Conservation (phyloP, 2,329 filamentous ascomycete species). For the Helicocarpus griseus region DNA sequence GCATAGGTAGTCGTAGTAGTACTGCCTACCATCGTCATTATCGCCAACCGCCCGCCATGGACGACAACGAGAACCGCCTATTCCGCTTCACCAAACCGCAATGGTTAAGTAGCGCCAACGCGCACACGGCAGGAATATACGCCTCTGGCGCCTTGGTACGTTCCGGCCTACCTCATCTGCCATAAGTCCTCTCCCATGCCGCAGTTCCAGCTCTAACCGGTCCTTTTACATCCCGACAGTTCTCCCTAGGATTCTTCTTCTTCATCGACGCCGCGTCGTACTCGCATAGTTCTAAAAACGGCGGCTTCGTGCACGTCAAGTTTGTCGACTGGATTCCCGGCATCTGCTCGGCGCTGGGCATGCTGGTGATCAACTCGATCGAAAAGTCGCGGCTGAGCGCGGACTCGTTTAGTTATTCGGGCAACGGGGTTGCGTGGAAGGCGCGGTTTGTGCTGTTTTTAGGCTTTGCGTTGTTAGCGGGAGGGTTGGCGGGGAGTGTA, state of each 20-base stretch:
- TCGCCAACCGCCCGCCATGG: conserved; percentile 18
- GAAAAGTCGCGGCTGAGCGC: conserved; percentile 56
- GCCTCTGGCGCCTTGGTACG: conserved; percentile 54
- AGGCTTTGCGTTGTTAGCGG: conserved; percentile 59
- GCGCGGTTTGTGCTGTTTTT: conserved; percentile 58
- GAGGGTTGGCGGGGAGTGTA: conserved; percentile 57
- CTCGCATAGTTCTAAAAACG: conserved; percentile 53
- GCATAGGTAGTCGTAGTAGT: too few relatives aligned
- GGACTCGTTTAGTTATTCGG: conserved; percentile 56
- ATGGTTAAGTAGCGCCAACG: conserved; percentile 57
- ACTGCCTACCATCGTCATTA: background rate
- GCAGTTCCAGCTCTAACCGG: too few relatives aligned
- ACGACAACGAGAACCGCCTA: conserved; percentile 45
- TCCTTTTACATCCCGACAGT: conserved; percentile 36
- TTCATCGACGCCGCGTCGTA: conserved; percentile 57
- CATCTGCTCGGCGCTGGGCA: conserved; percentile 59
- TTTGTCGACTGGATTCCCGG: conserved; percentile 65
- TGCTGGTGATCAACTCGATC: conserved; percentile 64
- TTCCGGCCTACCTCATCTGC: background rate
- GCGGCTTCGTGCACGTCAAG: conserved; percentile 53
- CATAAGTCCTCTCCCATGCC: conserved; percentile 4
- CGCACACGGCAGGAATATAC: conserved; percentile 57
- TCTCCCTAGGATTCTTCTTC: conserved; percentile 60
- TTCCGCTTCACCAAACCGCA: conserved; percentile 59
- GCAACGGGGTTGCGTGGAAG: conserved; percentile 61